Conservation (phyloP, 805 yeast genomes). For the Grigorovia jiainica region DNA sequence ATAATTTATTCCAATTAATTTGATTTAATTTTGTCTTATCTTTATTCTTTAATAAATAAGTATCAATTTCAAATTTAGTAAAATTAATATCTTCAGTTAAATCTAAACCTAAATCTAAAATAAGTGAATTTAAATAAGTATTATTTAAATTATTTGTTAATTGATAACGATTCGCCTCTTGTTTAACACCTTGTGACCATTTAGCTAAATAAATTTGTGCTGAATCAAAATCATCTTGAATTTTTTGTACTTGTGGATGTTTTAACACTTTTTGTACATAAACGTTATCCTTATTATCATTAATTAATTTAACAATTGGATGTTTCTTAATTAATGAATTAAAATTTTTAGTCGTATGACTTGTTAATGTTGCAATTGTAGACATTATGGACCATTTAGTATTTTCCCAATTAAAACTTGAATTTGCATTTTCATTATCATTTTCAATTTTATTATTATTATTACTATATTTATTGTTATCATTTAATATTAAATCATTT, state of each 20-base stretch:
- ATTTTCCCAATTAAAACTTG: slow-evolving; percentile 12
- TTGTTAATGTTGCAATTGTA: slow-evolving; percentile 70
- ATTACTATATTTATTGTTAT: background rate
- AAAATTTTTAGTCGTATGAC: slow-evolving; percentile 24
- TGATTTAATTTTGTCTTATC: slow-evolving; percentile 40
- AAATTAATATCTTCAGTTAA: slow-evolving; percentile 21
- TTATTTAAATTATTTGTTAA: slow-evolving; percentile 43
- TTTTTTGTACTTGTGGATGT: slow-evolving; percentile 69
- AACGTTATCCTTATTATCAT: slow-evolving; percentile 36
- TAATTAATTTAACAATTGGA: slow-evolving; percentile 23
- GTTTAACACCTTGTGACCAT: slow-evolving; percentile 93
- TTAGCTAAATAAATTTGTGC: slow-evolving; percentile 89
- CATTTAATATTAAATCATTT: too few relatives aligned
- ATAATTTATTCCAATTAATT: slow-evolving; percentile 60
- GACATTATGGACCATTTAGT: slow-evolving; percentile 86
- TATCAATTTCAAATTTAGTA: slow-evolving; percentile 32
- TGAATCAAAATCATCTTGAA: slow-evolving; percentile 83
- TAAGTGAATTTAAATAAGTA: slow-evolving; percentile 45
- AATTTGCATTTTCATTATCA: background rate
- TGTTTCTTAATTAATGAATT: slow-evolving; percentile 18
- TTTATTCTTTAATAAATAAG: slow-evolving; percentile 53
- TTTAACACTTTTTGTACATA: slow-evolving; percentile 44
- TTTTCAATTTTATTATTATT: background rate
- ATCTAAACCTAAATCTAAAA: slow-evolving; percentile 52
- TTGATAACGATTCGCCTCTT: slow-evolving; percentile 64